These are phyloP conservation scores for carrot (Daucus carota) DNA, from an alignment of 129 eudicot genomes.

Conservation along the genomic window DNA sequence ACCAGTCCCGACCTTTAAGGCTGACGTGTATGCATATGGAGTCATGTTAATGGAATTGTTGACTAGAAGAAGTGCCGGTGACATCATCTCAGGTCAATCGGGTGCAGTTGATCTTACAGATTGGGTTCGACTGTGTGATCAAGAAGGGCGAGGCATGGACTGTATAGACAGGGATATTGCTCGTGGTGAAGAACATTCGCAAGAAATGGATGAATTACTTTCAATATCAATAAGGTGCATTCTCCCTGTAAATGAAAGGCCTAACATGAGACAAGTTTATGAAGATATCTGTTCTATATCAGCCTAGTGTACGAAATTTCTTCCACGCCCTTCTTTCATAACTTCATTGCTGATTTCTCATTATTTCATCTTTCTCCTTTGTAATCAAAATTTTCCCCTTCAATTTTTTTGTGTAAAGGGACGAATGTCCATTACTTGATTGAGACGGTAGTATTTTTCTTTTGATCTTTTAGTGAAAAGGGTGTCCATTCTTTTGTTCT, in stretches of 20 bases:
- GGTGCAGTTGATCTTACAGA: slow-evolving; percentile 92
- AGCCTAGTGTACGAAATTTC: slow-evolving; percentile 34
- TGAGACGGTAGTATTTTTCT: slow-evolving; percentile 27
- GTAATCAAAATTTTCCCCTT: slow-evolving; percentile 30
- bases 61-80: slow-evolving; percentile 96
- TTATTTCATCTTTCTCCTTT: slow-evolving; percentile 18
- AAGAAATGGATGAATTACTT: slow-evolving; percentile 83
- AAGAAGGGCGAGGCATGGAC: slow-evolving; percentile 86
- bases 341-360: slow-evolving; percentile 22
- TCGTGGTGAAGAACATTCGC: slow-evolving; percentile 58
- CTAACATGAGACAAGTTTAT: slow-evolving; percentile 71
- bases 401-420: slow-evolving; percentile 61
- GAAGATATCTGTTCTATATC: slow-evolving; percentile 70
- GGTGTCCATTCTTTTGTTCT: slow-evolving; percentile 21
- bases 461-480: slow-evolving; percentile 14
- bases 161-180: slow-evolving; percentile 84
- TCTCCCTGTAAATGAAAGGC: slow-evolving; percentile 88
- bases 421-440: slow-evolving; percentile 59
- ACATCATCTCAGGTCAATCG: slow-evolving; percentile 91
- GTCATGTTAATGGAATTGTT: slow-evolving; percentile 88
- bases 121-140: slow-evolving; percentile 90
- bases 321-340: slow-evolving; percentile 20
- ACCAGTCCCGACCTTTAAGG: slow-evolving; percentile 74
- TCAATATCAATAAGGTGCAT: slow-evolving; percentile 81
- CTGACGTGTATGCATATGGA: slow-evolving; percentile 89